Percentiles rank a stretch among this genome's conserved stretches.
phyloP scores from a whole-genome alignment of 768 basidiomycete species.

The Suillus tomentosus region DNA sequence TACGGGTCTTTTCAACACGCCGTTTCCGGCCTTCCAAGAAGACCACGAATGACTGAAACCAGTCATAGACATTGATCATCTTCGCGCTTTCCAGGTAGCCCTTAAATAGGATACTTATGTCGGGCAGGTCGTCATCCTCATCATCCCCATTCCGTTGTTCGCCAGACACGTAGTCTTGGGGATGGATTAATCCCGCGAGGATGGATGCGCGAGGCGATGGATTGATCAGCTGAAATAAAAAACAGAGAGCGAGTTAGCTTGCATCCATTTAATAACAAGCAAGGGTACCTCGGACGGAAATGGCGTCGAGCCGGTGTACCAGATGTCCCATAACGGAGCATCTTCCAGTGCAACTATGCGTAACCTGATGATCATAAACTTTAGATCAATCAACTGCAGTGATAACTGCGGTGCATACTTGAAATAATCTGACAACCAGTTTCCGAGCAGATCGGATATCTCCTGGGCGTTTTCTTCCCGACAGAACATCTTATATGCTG shows the following conservation, averaged over 20 bases:
- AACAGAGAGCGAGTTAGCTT: slow-evolving; percentile 6
- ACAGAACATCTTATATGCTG: slow-evolving; percentile 20
- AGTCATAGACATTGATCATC: slow-evolving; percentile 87
- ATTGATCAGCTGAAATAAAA: slow-evolving; percentile 55
- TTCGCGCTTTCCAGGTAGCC: slow-evolving; percentile 79
- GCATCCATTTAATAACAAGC: neutral
- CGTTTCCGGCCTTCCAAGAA: slow-evolving; percentile 62
- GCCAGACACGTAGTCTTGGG: slow-evolving; percentile 45
- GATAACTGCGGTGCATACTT: slow-evolving; percentile 37
- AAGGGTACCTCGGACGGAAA: slow-evolving; percentile 64
- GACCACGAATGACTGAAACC: slow-evolving; percentile 76
- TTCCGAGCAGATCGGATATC: slow-evolving; percentile 37
- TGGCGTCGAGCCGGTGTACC: slow-evolving; percentile 67
- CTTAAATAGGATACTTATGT: slow-evolving; percentile 74
- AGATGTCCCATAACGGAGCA: slow-evolving; percentile 62
- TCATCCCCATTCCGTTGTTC: slow-evolving; percentile 13
- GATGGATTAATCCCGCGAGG: slow-evolving; percentile 60
- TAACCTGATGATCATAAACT: slow-evolving; percentile 34
- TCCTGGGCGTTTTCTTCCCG: slow-evolving; percentile 21
- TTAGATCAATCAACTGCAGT: neutral
- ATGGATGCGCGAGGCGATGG: slow-evolving; percentile 66
- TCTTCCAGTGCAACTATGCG: slow-evolving; percentile 51
- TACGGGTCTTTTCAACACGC: slow-evolving; percentile 15
- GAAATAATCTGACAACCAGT: slow-evolving; percentile 55
- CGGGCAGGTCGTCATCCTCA: slow-evolving; percentile 50